Base-by-base conservation (phyloP, 352 stramenopile species). In the Globisporangium emineosum region DNA sequence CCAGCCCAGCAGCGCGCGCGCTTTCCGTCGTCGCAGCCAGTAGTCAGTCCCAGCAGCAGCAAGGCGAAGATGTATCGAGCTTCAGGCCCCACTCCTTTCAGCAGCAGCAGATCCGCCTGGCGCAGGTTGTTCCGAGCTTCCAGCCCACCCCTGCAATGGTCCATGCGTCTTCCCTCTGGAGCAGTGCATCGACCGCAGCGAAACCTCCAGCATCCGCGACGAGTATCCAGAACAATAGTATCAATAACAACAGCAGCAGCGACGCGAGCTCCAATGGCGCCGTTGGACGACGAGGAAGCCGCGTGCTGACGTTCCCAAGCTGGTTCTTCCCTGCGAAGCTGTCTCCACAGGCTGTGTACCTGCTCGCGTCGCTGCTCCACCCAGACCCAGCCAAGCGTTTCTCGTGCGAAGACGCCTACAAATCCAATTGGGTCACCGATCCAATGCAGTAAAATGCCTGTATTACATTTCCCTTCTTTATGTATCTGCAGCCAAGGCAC, bases 291-390 rank as follows among this genome's bases (percentile, higher is more conserved):
- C 61, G 77, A 49, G 72, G 72, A 30, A 80, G 68, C 57, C 74
- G 72, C 35, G 69, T 76, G 5, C 78, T 93, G 43, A 69, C 75
- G 5, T 97, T 92, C 63, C 89, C 89, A 9, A 72, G 75, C 49
- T 97, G 89, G 87, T 82, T 96, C 25, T 97, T 97, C 70, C 86
- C 89, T 12, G 68, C 81, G 15, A 82, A 79, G 65, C 73, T 97
- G 60, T 89, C 79, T 4, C 74, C 83, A 3, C 40, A 75, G 10
- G 82, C 85, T 2, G 78, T 85, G 23, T 88, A 87, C 52, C 54
- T 97, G 35, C 74, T 97, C 60, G 71, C 79, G 21, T 87, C 78
- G 35, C 72, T 97, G 62, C 76, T 97, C n/a, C 84, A 97, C 61
- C 83, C 89, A 15, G 88, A 96, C 55, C 89, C 89, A 17, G 82